Percentiles rank a stretch among this genome's conserved stretches.
Conservation (phyloP, 768 basidiomycete genomes). For the Fibroporia radiculosa region DNA sequence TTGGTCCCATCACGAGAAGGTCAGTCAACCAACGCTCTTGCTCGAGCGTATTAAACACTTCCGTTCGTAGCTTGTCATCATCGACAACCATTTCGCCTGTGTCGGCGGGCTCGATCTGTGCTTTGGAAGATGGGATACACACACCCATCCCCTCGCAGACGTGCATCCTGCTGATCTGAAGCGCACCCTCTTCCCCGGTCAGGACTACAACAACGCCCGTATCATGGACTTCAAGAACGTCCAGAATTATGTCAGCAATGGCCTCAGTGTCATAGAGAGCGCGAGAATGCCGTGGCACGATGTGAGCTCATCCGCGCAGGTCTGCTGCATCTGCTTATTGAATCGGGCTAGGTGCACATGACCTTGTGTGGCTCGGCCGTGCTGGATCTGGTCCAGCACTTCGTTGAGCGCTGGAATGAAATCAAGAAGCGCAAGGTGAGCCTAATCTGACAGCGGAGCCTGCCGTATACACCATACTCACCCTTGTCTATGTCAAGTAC, state of each 20-base stretch:
- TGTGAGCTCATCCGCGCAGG: slow-evolving; percentile 42
- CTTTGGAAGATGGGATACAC: slow-evolving; percentile 96
- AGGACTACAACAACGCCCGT: slow-evolving; percentile 92
- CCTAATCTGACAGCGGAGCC: too few relatives aligned
- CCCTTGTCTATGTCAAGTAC: slow-evolving; percentile 19
- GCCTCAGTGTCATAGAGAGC: slow-evolving; percentile 57
- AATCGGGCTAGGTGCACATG: slow-evolving; percentile 60
- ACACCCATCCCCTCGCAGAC: slow-evolving; percentile 85
- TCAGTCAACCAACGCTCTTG: slow-evolving; percentile 7
- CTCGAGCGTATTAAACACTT: background rate
- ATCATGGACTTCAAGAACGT: slow-evolving; percentile 81
- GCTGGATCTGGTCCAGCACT: slow-evolving; percentile 90
- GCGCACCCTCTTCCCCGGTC: slow-evolving; percentile 82
- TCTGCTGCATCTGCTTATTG: background rate
- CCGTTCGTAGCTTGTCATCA: slow-evolving; percentile 51
- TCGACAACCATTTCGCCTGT: slow-evolving; percentile 80
- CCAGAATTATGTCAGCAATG: slow-evolving; percentile 64
- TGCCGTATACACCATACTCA: too few relatives aligned
- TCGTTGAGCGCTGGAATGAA: slow-evolving; percentile 88
- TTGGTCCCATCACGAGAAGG: slow-evolving; percentile 92
- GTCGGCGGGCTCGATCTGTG: slow-evolving; percentile 95
- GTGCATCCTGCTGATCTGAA: slow-evolving; percentile 82
- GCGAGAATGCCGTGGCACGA: slow-evolving; percentile 96
- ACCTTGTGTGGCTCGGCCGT: slow-evolving; percentile 76
- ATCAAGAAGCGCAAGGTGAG: slow-evolving; percentile 74